A percentile compares a stretch with the other conserved stretches of the same genome.
Evolutionary conservation across 2,329 filamentous ascomycete genomes (phyloP).

Genomic region (Monosporascus sp.): DNA sequence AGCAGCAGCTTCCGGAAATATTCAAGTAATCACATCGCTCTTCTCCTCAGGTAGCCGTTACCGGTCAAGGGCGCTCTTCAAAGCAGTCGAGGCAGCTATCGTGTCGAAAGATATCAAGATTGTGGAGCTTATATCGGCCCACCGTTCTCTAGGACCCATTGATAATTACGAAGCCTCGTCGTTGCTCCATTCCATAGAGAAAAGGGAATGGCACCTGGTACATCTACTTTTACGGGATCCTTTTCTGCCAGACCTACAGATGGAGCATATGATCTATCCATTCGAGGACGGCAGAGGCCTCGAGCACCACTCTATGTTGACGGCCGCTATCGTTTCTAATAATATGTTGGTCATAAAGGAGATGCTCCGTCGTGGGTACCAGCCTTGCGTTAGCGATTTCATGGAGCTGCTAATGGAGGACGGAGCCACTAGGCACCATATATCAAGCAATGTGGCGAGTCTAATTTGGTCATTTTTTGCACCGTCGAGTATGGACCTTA

Average conservation of each 20-base stretch:
- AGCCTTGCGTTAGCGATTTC: too few species aligned
- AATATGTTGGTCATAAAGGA: too few species aligned
- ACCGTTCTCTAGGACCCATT: background rate
- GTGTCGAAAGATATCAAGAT: background rate
- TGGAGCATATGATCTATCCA: accelerated
- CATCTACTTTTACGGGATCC: background rate
- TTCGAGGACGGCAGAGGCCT: too few species aligned
- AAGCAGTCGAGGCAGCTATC: background rate
- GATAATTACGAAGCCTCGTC: background rate
- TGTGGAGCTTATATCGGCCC: background rate
- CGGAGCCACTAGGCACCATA: too few species aligned
- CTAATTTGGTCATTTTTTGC: too few species aligned
- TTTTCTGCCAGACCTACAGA: too few species aligned
- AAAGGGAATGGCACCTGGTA: background rate
- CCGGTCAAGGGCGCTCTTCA: slow-evolving; percentile 1
- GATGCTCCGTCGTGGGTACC: too few species aligned
- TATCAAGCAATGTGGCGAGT: too few species aligned
- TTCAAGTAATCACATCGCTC: background rate
- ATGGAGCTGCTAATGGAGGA: too few species aligned
- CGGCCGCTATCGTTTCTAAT: too few species aligned
- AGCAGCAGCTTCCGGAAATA: background rate
- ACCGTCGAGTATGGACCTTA: too few species aligned
- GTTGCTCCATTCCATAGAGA: background rate
- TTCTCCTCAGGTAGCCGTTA: slow-evolving; percentile 2
- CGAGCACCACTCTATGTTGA: too few species aligned